These are phyloP conservation scores for Hyaloscypha bicolor DNA, from an alignment of 495 filamentous ascomycete species.

Conservation along the genomic window DNA sequence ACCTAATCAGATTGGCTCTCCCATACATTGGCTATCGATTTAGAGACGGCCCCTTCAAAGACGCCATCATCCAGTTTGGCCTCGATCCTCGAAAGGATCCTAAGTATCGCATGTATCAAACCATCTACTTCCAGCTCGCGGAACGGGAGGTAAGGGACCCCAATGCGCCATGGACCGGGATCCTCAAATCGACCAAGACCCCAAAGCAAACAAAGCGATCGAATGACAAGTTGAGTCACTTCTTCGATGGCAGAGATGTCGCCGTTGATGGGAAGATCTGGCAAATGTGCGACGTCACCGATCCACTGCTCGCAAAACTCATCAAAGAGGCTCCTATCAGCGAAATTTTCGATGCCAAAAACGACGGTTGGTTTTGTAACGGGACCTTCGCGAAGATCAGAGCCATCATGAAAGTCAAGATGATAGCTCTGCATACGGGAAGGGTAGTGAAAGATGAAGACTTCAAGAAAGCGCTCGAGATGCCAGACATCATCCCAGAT, in stretches of 20 bases:
- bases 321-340: conserved; percentile 51
- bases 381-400: conserved; percentile 80
- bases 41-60: conserved; percentile 85
- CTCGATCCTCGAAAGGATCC: conserved; percentile 80
- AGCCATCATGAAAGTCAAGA: conserved; percentile 83
- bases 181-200: conserved; percentile 3
- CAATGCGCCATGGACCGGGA: conserved; percentile 21
- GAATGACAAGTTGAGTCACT: conserved; percentile 51
- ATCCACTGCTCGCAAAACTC: conserved; percentile 65
- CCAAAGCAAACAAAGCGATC: background rate
- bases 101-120: conserved; percentile 80
- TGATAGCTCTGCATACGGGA: conserved; percentile 52
- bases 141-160: conserved; percentile 28
- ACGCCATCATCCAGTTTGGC: conserved; percentile 81
- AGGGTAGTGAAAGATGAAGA: conserved; percentile 53
- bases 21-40: conserved; percentile 89
- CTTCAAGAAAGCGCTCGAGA: conserved; percentile 43
- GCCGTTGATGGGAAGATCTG: conserved; percentile 80
- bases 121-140: conserved; percentile 72
- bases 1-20: conserved; percentile 62
- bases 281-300: conserved; percentile 90
- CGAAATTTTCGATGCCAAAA: conserved; percentile 54
- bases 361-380: conserved; percentile 79
- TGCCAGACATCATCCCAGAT: conserved; percentile 47
- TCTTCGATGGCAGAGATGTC: conserved; percentile 76